A percentile compares a stretch with the other conserved stretches of the same genome.
Conservation (phyloP, 306 rosid genomes). For the Lathyrus sativus region DNA sequence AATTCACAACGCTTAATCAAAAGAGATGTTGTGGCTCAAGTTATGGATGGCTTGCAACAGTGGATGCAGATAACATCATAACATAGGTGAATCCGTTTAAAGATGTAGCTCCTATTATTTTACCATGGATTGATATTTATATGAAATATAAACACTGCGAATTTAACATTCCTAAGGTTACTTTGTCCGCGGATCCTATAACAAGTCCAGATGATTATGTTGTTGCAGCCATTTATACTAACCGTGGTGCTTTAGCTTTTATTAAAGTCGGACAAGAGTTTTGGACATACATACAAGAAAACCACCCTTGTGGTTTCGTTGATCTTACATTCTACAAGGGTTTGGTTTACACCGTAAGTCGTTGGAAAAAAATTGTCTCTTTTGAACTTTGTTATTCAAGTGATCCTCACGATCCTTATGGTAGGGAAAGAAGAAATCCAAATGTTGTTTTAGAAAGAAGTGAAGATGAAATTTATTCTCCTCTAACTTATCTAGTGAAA, state of each 20-base stretch:
- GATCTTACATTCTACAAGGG: constrained; percentile 8
- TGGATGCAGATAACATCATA: no score
- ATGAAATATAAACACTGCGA: no score
- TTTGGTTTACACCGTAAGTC: not conserved
- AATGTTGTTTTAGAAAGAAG: not conserved
- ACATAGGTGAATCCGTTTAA: no score
- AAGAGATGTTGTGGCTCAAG: no score
- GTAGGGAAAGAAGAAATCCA: not conserved
- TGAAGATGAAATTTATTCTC: not conserved
- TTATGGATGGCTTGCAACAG: no score
- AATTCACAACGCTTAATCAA: no score
- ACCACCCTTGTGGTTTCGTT: not conserved
- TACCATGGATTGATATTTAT: no score
- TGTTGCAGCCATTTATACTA: no score
- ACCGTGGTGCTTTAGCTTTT: not conserved
- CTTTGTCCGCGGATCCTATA: no score
- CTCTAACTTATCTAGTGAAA: not conserved
- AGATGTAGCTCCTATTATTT: no score
- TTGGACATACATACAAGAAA: constrained; percentile 2
- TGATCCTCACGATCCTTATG: not conserved
- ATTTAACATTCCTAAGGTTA: no score
- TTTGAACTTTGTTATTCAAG: not conserved
- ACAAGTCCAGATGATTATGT: no score
- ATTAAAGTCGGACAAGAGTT: constrained; percentile 11
- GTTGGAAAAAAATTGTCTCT: not conserved